phyloP scores from a whole-genome alignment of 1,284 basidiomycete species.

The Naganishia cerealis region DNA sequence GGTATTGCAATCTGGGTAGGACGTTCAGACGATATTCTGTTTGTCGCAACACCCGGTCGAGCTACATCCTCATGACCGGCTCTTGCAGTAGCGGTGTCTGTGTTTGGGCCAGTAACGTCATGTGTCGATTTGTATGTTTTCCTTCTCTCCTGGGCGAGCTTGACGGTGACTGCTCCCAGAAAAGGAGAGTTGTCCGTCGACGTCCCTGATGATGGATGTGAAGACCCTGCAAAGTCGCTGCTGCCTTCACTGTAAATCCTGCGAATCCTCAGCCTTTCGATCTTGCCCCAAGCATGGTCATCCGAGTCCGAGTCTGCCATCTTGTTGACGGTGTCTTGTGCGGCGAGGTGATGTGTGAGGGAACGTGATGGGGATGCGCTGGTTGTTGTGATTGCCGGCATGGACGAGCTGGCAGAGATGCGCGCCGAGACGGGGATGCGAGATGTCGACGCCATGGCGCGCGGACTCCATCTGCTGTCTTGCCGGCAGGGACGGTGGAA shows the following conservation, averaged over 20 bases:
- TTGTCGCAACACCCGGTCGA: not conserved
- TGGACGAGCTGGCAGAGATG: constrained; percentile 14
- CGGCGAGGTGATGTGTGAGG: not conserved
- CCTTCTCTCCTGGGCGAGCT: not conserved
- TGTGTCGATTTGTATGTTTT: not conserved
- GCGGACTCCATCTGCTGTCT: constrained; percentile 4
- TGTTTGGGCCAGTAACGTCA: not conserved
- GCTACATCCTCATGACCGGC: not conserved
- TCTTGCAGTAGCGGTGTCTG: not conserved
- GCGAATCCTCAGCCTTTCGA: constrained; percentile 14
- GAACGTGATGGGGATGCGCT: not conserved
- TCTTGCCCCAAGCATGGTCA: constrained; percentile 21
- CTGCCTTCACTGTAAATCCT: constrained; percentile 14
- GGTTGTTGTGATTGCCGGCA: not conserved
- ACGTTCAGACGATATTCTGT: not conserved
- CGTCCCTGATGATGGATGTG: not conserved
- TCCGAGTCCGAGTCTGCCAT: not conserved
- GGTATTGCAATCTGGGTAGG: not conserved
- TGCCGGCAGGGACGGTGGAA: not conserved
- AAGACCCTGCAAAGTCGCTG: not conserved
- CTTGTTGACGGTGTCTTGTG: not conserved
- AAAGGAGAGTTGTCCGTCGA: not conserved
- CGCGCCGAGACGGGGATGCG: constrained; percentile 18
- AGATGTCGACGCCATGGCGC: constrained; percentile 20
- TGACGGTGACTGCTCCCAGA: not conserved